Percentiles rank a stretch among this genome's conserved stretches.
Conservation (phyloP, 306 rosid genomes). For the Citrullus colocynthis region DNA sequence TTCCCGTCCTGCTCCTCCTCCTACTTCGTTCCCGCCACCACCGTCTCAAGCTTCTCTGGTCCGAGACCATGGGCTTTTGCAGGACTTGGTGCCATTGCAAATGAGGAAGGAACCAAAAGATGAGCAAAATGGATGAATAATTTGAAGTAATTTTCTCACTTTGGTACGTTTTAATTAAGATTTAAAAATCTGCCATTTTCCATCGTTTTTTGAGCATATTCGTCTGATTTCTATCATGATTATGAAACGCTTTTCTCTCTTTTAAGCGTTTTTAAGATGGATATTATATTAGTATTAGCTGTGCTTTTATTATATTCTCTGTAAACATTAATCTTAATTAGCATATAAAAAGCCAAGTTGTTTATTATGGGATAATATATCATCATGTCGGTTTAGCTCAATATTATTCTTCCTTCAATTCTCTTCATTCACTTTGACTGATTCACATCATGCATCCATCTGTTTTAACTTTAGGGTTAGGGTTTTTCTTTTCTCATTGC, state of each 20-base stretch:
- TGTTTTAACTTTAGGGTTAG: neutral
- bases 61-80: slow-evolving; percentile 69
- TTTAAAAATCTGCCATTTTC: neutral
- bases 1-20: neutral
- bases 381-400: neutral
- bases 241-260: neutral
- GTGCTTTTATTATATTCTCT: neutral
- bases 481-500: neutral
- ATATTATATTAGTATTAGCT: neutral
- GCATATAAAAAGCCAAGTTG: neutral
- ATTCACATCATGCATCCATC: neutral
- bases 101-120: slow-evolving; percentile 29
- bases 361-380: neutral
- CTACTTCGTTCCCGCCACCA: neutral
- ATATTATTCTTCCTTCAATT: neutral
- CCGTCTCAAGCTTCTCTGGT: slow-evolving; percentile 14
- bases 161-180: neutral
- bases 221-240: neutral
- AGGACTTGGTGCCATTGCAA: slow-evolving; percentile 61
- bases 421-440: neutral
- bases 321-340: neutral
- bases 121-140: neutral
- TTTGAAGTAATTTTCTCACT: neutral
- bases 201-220: neutral
- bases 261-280: neutral